A percentile compares a stretch with the other conserved stretches of the same genome.
Evolutionary conservation across 208 protist species (phyloP).

Genomic region (Trypanosoma grayi): DNA sequence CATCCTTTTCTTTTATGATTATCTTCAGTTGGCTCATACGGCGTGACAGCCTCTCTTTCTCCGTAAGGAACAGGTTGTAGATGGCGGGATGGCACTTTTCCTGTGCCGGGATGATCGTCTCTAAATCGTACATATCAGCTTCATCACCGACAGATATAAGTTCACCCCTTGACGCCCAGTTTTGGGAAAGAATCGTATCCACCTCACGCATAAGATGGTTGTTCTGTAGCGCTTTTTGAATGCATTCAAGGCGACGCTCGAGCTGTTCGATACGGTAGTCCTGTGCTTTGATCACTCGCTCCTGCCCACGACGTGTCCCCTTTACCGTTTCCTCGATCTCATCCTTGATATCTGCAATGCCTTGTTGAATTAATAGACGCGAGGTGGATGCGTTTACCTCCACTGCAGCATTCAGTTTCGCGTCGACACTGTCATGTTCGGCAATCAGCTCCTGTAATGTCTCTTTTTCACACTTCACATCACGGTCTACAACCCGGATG

Average conservation of each 20-base stretch:
- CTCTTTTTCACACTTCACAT: constrained; percentile 52
- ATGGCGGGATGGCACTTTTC: constrained; percentile 83
- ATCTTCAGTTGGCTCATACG: constrained; percentile 72
- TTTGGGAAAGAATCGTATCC: constrained; percentile 47
- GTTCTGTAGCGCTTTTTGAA: constrained; percentile 56
- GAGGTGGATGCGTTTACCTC: constrained; percentile 34
- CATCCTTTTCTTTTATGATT: constrained; percentile 71
- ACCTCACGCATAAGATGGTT: constrained; percentile 62
- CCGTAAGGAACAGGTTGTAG: constrained; percentile 77
- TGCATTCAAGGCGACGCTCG: constrained; percentile 57
- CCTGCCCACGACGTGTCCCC: constrained; percentile 61
- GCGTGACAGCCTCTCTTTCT: constrained; percentile 67
- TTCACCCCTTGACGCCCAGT: constrained; percentile 51
- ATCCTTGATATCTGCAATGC: constrained; percentile 45
- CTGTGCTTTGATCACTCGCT: constrained; percentile 86
- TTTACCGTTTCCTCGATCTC: constrained; percentile 54
- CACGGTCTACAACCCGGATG: constrained; percentile 72
- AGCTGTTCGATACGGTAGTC: constrained; percentile 81
- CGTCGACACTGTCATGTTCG: constrained; percentile 52
- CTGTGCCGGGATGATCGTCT: constrained; percentile 78
- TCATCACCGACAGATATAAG: constrained; percentile 31
- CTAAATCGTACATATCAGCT: constrained; percentile 74
- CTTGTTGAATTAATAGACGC: constrained; percentile 54
- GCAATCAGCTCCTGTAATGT: constrained; percentile 37
- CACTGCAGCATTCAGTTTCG: constrained; percentile 42